Conservation (phyloP, 768 basidiomycete species). For the Kwoniella botswanensis region DNA sequence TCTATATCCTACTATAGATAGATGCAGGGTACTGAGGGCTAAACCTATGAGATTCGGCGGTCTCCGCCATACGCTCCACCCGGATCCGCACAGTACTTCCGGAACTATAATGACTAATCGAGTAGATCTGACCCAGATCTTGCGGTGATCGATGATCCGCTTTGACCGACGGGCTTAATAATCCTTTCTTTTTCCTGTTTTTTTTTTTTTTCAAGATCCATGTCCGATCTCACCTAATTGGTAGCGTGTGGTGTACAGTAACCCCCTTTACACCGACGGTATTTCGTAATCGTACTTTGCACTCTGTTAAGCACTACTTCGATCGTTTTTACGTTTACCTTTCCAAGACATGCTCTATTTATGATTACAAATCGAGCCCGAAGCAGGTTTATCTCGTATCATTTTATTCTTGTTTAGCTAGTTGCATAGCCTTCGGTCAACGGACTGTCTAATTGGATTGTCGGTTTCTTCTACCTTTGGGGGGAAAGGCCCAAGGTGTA, state of each 20-base stretch:
- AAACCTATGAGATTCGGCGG: not conserved
- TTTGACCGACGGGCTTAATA: not conserved
- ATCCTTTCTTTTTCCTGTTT: not conserved
- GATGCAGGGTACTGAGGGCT: no score
- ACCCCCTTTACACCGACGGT: not conserved
- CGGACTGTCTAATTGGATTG: not conserved
- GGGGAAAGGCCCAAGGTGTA: not conserved
- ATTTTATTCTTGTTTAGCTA: not conserved
- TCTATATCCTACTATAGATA: no score
- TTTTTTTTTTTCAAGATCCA: not conserved
- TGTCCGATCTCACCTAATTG: not conserved
- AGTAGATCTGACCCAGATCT: not conserved
- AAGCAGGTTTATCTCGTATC: not conserved
- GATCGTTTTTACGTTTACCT: not conserved
- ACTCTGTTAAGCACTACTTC: not conserved
- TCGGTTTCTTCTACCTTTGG: no score
- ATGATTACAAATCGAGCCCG: not conserved
- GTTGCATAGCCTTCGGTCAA: not conserved
- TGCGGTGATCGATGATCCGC: not conserved
- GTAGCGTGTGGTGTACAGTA: no score
- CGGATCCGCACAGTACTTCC: not conserved
- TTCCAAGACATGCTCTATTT: not conserved
- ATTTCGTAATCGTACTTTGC: not conserved
- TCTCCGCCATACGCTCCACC: not conserved
- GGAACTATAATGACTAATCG: no score